Evolutionary conservation across 2,329 filamentous ascomycete species (phyloP), one percentile per base, ranked within the genome.

Genomic region (Epichloe glyceriae): DNA sequence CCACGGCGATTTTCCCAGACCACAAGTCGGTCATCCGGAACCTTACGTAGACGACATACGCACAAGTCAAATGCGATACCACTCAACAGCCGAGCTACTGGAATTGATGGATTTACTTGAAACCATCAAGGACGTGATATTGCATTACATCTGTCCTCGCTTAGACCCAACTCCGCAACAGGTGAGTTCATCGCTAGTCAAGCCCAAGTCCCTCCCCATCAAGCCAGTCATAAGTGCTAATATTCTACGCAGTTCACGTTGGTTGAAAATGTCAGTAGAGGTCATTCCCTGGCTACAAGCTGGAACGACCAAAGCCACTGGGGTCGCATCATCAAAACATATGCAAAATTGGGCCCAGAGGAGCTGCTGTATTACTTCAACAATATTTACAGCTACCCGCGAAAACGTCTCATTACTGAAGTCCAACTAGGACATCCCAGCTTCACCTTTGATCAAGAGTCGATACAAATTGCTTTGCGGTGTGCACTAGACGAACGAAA

Each of bases 301-400:
- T 70, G 67, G 67, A 62, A 55, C 14, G 66, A 69, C 41, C 63
- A 67, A 49, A 66, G 64, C 47, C 58, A 57, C 46, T 68, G 66
- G 63, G 60, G 62, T 14, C 67, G 69, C 17, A 67, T 72, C 35
- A 60, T 72, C 40, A 69, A 70, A 53, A 72, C 70, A 1, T 71
- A 71, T 52, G 63, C 73, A 56, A 79, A 78, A 62, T 66, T 79
- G 7, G 64, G 68, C 4, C 76, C 76, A 0, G 61, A 67, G 11
- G 67, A 75, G 50, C 65, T 80, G n/a, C 67, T 75, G 54, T 64
- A 72, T 53, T 68, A 77, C 51, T 67, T 78, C 42, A 66, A 71
- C 30, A 68, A 71, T 49, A 68, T 69, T 17, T 71, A 72, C 57
- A 67, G 64, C 49, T 75, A 72, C 42, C 70, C 70, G 20, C 72